Evolutionary conservation across 495 filamentous ascomycete genomes (phyloP).

Genomic region (Podospora conica): DNA sequence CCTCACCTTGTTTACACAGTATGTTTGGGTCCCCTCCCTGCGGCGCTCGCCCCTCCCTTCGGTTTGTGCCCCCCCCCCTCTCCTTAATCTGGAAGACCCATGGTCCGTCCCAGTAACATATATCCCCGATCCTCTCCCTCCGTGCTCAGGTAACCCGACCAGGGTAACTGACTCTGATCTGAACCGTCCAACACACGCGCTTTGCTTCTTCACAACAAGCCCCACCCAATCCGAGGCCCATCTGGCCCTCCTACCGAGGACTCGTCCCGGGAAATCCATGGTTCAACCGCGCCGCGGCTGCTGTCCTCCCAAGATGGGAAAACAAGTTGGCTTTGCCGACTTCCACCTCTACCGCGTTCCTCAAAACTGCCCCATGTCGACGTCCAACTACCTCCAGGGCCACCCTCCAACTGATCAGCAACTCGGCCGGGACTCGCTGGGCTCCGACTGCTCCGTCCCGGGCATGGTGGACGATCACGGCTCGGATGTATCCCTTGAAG

Average conservation of each 20-base stretch:
- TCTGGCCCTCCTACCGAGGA: neutral
- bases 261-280: neutral
- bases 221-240: neutral
- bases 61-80: neutral
- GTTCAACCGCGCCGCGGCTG: neutral
- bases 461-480: conserved; percentile 27
- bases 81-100: neutral
- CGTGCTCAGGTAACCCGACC: conserved; percentile 1
- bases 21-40: conserved; percentile 4
- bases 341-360: conserved; percentile 3
- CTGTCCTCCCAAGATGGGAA: conserved; percentile 9
- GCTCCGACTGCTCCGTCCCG: conserved; percentile 22
- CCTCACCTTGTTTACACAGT: conserved; percentile 12
- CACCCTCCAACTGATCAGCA: neutral
- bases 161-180: conserved; percentile 1
- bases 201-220: neutral
- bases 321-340: neutral
- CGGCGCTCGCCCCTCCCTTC: neutral
- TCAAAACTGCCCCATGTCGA: conserved; percentile 6
- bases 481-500: conserved; percentile 25
- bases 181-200: neutral
- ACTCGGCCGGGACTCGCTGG: conserved; percentile 18
- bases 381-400: conserved; percentile 16
- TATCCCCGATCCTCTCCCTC: conserved; percentile 6
- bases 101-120: conserved; percentile 1